phyloP scores from a whole-genome alignment of 768 basidiomycete genomes.

The Galerina sulciceps region DNA sequence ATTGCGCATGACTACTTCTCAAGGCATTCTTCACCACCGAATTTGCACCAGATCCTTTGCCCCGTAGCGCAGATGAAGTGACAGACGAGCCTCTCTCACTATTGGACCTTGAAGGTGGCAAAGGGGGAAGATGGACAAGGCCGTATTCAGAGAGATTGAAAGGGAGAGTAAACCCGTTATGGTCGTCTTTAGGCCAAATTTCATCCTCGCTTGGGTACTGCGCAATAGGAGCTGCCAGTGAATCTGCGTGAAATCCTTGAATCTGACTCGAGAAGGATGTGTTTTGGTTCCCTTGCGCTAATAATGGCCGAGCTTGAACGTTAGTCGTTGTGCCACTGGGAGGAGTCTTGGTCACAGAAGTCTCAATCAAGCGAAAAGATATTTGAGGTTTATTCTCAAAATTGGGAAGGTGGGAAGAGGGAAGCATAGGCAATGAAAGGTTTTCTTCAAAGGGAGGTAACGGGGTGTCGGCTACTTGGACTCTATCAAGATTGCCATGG shows the following conservation, averaged over 20 bases:
- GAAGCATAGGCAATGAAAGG: slow-evolving; percentile 8
- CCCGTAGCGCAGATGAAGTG: slow-evolving; percentile 9
- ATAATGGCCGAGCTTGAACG: background rate
- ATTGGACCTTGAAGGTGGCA: slow-evolving; percentile 22
- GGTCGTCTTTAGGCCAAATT: background rate
- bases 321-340: background rate
- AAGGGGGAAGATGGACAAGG: slow-evolving; percentile 44
- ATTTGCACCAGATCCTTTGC: background rate
- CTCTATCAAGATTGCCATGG: slow-evolving; percentile 1
- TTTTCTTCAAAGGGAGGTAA: slow-evolving; percentile 16
- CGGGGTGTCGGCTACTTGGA: slow-evolving; percentile 7
- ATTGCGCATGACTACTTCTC: background rate
- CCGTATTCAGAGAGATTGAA: slow-evolving; percentile 46
- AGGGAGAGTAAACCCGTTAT: slow-evolving; percentile 21
- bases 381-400: slow-evolving; percentile 2
- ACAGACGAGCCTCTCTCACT: slow-evolving; percentile 20
- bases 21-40: background rate
- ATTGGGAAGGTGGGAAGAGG: slow-evolving; percentile 15
- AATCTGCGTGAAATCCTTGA: background rate
- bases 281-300: background rate
- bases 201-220: slow-evolving; percentile 2
- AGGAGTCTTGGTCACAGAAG: background rate
- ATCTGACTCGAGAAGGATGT: background rate
- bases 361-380: background rate
- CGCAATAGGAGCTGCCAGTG: slow-evolving; percentile 9